phyloP scores from a whole-genome alignment of 176 grass and related monocot species.

The Phyllostachys edulis region DNA sequence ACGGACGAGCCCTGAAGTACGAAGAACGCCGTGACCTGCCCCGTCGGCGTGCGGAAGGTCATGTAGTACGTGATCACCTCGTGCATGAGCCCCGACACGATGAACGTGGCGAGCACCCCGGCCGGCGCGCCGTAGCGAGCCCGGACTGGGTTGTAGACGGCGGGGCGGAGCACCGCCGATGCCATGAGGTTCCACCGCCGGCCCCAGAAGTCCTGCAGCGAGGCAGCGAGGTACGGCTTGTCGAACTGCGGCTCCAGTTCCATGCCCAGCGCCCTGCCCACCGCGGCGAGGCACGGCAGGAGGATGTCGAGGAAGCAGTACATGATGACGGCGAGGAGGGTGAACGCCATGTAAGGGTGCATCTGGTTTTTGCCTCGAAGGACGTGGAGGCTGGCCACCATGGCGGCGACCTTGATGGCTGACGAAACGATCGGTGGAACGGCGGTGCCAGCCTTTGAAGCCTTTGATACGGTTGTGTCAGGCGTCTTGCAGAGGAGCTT shows the following conservation, averaged over 20 bases:
- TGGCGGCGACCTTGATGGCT: neutral
- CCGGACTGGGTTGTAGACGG: constrained; percentile 24
- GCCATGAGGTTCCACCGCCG: constrained; percentile 59
- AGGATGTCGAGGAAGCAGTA: constrained; percentile 41
- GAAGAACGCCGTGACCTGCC: constrained; percentile 46
- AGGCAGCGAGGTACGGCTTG: constrained; percentile 43
- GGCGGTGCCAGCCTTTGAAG: no score
- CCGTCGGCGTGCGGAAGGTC: constrained; percentile 1
- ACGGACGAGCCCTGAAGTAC: constrained; percentile 36
- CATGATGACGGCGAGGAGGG: no score
- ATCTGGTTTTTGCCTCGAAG: neutral
- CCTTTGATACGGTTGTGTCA: no score
- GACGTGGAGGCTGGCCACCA: neutral
- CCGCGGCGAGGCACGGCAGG: constrained; percentile 17
- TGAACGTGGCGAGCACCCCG: constrained; percentile 37
- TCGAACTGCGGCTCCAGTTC: constrained; percentile 53
- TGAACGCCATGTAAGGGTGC: constrained; percentile 30
- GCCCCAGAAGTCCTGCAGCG: constrained; percentile 58
- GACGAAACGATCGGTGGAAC: no score
- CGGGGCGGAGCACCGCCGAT: constrained; percentile 42
- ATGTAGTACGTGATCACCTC: constrained; percentile 53
- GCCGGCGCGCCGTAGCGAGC: constrained; percentile 15
- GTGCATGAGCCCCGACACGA: constrained; percentile 66
- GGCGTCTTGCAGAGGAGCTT: constrained; percentile 21
- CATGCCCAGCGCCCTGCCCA: constrained; percentile 24